phyloP scores from a whole-genome alignment of 768 basidiomycete species.

The Boletus insuetus region DNA sequence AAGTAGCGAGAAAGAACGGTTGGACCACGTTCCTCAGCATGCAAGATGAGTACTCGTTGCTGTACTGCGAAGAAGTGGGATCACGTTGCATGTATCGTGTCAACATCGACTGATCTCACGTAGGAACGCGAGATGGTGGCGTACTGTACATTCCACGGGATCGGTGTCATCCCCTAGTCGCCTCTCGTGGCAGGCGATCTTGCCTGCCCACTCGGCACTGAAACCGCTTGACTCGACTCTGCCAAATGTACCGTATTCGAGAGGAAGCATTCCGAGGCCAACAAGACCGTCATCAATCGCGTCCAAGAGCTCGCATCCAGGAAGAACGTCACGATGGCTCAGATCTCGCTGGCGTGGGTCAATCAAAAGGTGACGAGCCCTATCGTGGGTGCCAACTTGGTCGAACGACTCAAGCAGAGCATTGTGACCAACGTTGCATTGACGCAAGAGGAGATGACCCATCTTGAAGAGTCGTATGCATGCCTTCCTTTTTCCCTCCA shows the following conservation, averaged over 20 bases:
- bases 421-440: conserved; percentile 26
- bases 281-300: conserved; percentile 36
- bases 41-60: conserved; percentile 47
- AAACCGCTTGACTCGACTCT: conserved; percentile 18
- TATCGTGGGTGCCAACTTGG: conserved; percentile 40
- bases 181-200: conserved; percentile 32
- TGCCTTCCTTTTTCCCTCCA: not conserved
- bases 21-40: conserved; percentile 57
- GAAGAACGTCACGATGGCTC: conserved; percentile 40
- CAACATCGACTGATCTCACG: not conserved
- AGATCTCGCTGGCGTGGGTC: conserved; percentile 45
- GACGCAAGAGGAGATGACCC: conserved; percentile 28
- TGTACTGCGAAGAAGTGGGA: conserved; percentile 50
- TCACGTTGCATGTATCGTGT: not conserved
- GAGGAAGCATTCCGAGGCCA: conserved; percentile 24
- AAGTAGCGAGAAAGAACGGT: conserved; percentile 41
- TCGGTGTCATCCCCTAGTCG: not conserved
- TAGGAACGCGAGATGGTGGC: not conserved
- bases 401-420: conserved; percentile 30
- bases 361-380: conserved; percentile 41
- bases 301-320: conserved; percentile 42
- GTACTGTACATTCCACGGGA: not conserved
- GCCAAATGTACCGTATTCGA: conserved; percentile 19
- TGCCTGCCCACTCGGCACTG: conserved; percentile 33
- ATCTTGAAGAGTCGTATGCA: conserved; percentile 29